Base-by-base conservation (phyloP, 2,329 filamentous ascomycete genomes). In the Sclerotiophoma versabilis region DNA sequence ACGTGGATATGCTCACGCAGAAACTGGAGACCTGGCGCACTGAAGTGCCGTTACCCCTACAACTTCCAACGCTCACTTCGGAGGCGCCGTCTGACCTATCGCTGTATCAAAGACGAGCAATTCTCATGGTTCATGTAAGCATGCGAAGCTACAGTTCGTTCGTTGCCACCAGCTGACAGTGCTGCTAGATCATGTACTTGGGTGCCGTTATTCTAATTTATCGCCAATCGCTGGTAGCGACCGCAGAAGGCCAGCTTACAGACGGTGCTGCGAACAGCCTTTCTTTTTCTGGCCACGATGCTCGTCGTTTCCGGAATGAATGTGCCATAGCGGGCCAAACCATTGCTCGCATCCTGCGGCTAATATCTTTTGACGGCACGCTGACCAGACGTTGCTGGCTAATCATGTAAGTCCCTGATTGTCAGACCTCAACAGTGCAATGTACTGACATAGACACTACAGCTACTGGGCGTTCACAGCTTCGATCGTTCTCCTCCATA, bases 391-490 rank as follows among this genome's bases (percentile, higher is more conserved):
- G 73, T 8, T 76, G 74, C 46, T 76, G 74, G 74, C 33, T 76
- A 19, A 68, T 75, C 36, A 75, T 76, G 71, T 71, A 42, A 63
- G 68, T 62, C 22, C n/a, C 4, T 5, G 11, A 5, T 11, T 15
- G 14, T 17, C n/a, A 4, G 1, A 3, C 3, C 9, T 2, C 5
- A 2, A 11, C 12, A 19, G 20, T n/a, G 5, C 33, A n/a, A 12
- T 8, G 5, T 22, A 23, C 51, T 54, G 34, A 56, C 29, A 27
- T 29, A 14, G 45, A 15, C 2, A 32, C 9, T 17, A 15, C 54
- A 74, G 70, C 25, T 75, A 75, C 44, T 76, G 72, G 71, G 57
- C 72, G 1, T 76, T 75, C 34, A 70, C 70, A 3, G 67, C 73
- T 7, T 62, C 62, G 36, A 66, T 73, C 12, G 68, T 74, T 9